Conservation (phyloP, 306 rosid species). For the Prunus salicina region DNA sequence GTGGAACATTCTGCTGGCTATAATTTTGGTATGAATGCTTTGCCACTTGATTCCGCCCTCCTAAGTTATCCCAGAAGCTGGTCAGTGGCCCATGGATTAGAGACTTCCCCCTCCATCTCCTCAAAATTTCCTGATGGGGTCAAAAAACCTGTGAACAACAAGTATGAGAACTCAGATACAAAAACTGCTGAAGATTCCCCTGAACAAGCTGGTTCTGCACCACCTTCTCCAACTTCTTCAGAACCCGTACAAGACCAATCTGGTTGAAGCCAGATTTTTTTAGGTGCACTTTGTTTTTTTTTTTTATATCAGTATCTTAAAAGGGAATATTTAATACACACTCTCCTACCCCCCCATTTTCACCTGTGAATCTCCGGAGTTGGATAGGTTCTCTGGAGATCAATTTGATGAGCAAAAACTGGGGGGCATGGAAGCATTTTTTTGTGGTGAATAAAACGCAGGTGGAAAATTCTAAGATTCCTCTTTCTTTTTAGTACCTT, state of each 20-base stretch:
- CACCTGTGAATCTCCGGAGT: constrained; percentile 46
- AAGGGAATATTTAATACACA: constrained; percentile 48
- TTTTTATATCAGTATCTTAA: constrained; percentile 24
- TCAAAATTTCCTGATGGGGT: constrained; percentile 43
- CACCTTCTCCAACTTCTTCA: constrained; percentile 46
- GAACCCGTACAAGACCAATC: constrained; percentile 56
- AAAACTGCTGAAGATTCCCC: constrained; percentile 42
- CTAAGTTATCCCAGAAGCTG: constrained; percentile 44
- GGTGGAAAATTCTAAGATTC: constrained; percentile 57
- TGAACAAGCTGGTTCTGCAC: constrained; percentile 46
- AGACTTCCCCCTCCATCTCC: constrained; percentile 50
- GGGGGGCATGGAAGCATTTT: constrained; percentile 58
- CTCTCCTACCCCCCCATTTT: constrained; percentile 55
- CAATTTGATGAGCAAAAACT: constrained; percentile 37
- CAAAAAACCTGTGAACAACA: constrained; percentile 33
- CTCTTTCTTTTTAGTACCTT: background rate
- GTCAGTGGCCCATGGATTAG: constrained; percentile 35
- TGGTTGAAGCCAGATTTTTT: constrained; percentile 27
- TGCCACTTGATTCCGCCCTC: constrained; percentile 45
- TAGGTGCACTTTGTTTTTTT: constrained; percentile 24
- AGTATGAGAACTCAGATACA: constrained; percentile 42
- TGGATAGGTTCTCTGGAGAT: constrained; percentile 36
- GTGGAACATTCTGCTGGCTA: constrained; percentile 56
- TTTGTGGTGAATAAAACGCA: constrained; percentile 86
- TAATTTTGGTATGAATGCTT: constrained; percentile 38